phyloP scores from a whole-genome alignment of 768 basidiomycete species.

The Rubroboletus satanas region DNA sequence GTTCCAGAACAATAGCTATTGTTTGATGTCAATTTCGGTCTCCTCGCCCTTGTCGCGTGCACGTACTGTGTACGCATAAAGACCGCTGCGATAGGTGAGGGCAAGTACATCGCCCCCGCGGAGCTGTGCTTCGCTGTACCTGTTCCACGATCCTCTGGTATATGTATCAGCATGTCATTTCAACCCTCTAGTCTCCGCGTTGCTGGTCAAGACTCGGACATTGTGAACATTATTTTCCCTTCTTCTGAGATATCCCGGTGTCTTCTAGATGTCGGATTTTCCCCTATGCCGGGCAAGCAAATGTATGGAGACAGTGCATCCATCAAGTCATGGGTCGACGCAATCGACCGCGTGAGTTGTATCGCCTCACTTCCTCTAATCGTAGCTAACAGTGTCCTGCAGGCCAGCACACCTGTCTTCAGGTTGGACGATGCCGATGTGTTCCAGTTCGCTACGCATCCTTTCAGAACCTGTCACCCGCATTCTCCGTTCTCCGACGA shows the following conservation, averaged over 20 bases:
- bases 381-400: background rate
- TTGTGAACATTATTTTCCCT: constrained; percentile 12
- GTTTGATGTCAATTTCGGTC: constrained; percentile 18
- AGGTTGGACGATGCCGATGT: background rate
- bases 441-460: constrained; percentile 18
- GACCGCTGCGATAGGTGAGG: constrained; percentile 1
- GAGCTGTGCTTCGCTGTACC: constrained; percentile 29
- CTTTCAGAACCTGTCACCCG: constrained; percentile 11
- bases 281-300: constrained; percentile 8
- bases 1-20: constrained; percentile 27
- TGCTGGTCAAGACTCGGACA: constrained; percentile 29
- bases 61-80: constrained; percentile 16
- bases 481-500: constrained; percentile 25
- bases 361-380: background rate
- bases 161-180: constrained; percentile 19
- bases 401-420: constrained; percentile 17
- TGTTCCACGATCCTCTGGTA: constrained; percentile 6
- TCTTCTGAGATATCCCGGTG: constrained; percentile 5
- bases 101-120: constrained; percentile 11
- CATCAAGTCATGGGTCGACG: constrained; percentile 27
- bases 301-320: constrained; percentile 25
- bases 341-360: constrained; percentile 23
- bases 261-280: constrained; percentile 4
- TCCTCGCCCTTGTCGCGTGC: constrained; percentile 8
- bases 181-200: constrained; percentile 17